Percentiles rank a stretch among this genome's conserved stretches.
Conservation (phyloP, 768 basidiomycete genomes). For the Kwoniella pini region DNA sequence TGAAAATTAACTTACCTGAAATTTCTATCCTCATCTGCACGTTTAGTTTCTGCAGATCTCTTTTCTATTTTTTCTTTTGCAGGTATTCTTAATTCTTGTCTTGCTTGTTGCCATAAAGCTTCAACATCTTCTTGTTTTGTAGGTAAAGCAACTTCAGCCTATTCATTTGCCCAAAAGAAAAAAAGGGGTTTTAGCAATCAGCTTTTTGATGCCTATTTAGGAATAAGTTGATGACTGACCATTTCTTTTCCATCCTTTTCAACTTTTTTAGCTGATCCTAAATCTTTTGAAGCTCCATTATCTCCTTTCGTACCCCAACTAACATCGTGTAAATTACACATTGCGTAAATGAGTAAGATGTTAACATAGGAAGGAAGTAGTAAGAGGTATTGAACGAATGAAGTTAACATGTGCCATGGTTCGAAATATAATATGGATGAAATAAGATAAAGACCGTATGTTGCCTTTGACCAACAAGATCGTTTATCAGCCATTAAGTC, state of each 20-base stretch:
- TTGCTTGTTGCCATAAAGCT: conserved; percentile 77
- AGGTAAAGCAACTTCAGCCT: conserved; percentile 73
- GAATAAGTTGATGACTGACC: conserved; percentile 52
- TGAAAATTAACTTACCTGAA: conserved; percentile 31
- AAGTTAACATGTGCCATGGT: conserved; percentile 55
- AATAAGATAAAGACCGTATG: conserved; percentile 80
- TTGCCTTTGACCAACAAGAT: too few relatives aligned
- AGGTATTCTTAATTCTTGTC: conserved; percentile 67
- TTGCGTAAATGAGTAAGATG: conserved; percentile 52
- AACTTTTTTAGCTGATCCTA: conserved; percentile 86
- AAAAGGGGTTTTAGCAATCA: background rate
- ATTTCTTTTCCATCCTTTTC: conserved; percentile 80
- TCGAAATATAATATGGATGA: conserved; percentile 52
- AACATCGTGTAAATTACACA: conserved; percentile 67
- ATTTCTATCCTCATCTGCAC: conserved; percentile 63
- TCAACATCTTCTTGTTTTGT: conserved; percentile 84
- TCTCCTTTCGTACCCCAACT: conserved; percentile 88
- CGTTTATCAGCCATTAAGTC: too few relatives aligned
- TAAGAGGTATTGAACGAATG: conserved; percentile 53
- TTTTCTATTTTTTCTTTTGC: conserved; percentile 75
- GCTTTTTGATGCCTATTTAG: too few relatives aligned
- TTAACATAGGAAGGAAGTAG: conserved; percentile 54
- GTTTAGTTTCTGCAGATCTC: conserved; percentile 83
- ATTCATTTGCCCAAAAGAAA: too few relatives aligned
- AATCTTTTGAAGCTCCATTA: conserved; percentile 81